Evolutionary conservation across 306 rosid species (phyloP).

Genomic region (Medicago lupulina): DNA sequence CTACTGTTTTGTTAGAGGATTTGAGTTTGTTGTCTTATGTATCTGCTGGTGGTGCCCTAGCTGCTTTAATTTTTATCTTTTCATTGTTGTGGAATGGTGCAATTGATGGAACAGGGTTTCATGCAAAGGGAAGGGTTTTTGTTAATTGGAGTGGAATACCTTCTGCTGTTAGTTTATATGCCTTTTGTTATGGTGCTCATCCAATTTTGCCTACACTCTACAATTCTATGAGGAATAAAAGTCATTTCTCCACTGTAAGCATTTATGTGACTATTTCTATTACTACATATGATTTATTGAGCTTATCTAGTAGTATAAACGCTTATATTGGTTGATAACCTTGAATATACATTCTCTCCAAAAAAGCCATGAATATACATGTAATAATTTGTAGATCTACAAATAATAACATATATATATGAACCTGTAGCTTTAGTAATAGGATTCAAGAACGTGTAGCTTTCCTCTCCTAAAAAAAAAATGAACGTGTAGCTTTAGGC

Average conservation of each 20-base stretch:
- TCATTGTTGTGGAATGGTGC: constrained; percentile 71
- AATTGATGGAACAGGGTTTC: constrained; percentile 78
- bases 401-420: too few species aligned
- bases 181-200: constrained; percentile 86
- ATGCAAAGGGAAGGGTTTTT: constrained; percentile 49
- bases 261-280: background rate
- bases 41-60: constrained; percentile 82
- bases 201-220: constrained; percentile 81
- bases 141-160: constrained; percentile 66
- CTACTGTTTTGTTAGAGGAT: constrained; percentile 74
- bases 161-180: constrained; percentile 69
- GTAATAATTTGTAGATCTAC: too few species aligned
- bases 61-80: constrained; percentile 61
- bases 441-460: too few species aligned
- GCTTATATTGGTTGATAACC: background rate
- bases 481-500: too few species aligned
- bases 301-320: background rate
- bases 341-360: too few species aligned
- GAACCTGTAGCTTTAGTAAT: too few species aligned
- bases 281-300: background rate
- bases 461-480: too few species aligned
- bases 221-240: constrained; percentile 70
- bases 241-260: constrained; percentile 75
- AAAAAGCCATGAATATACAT: too few species aligned
- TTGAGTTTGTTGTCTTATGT: constrained; percentile 73